Evolutionary conservation across 345 rosid genomes (phyloP).

Genomic region (Leavenworthia alabamica): DNA sequence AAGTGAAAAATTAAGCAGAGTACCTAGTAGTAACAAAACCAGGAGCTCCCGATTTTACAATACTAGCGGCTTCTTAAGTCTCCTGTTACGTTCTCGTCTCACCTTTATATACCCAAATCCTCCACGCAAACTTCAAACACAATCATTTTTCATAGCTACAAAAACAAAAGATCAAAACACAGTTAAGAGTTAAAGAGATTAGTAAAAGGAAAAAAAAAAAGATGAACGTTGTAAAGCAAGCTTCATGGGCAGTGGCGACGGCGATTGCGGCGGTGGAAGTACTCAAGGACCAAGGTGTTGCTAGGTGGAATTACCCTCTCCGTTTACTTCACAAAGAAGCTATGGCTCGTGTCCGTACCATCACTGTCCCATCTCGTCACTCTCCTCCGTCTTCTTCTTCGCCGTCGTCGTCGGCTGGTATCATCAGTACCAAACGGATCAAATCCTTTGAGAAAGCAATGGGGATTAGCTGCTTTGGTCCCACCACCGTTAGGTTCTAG

Average conservation of each 20-base stretch:
- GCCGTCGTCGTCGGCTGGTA: conserved; percentile 17
- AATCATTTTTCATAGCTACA: background rate
- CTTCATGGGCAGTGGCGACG: conserved; percentile 47
- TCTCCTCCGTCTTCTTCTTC: conserved; percentile 22
- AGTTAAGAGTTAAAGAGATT: background rate
- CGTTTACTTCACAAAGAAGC: conserved; percentile 41
- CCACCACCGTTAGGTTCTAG: conserved; percentile 35
- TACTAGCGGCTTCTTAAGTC: conserved; percentile 13
- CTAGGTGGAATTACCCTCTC: conserved; percentile 57
- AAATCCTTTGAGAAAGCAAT: conserved; percentile 34
- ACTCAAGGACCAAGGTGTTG: conserved; percentile 63
- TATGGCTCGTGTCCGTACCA: conserved; percentile 32
- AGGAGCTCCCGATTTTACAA: background rate
- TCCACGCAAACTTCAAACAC: background rate
- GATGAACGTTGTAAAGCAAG: conserved; percentile 29
- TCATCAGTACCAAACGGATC: conserved; percentile 11
- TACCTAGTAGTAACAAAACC: conserved; percentile 6
- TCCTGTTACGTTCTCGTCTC: background rate
- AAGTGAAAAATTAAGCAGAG: background rate
- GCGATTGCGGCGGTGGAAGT: conserved; percentile 63
- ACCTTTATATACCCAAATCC: background rate
- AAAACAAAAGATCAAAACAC: background rate
- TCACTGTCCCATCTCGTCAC: conserved; percentile 11
- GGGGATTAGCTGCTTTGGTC: conserved; percentile 46
- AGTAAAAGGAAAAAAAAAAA: background rate